Evolutionary conservation across 352 stramenopile genomes (phyloP).

Genomic region (Pythium myriotylum): DNA sequence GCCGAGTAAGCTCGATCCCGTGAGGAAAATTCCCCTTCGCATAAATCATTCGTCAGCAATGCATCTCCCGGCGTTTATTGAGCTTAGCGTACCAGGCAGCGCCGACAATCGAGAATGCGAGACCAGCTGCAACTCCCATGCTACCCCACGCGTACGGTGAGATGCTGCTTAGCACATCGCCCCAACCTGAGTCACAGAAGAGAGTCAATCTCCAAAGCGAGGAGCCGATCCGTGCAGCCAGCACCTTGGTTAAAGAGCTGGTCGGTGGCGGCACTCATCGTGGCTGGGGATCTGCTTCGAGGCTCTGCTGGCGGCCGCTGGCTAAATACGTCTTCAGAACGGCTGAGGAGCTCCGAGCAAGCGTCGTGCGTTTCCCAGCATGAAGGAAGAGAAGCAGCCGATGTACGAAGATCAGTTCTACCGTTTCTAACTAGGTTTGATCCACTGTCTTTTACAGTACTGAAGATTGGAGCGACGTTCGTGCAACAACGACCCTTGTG

Average conservation of each 20-base stretch:
- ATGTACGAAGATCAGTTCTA: slow-evolving; percentile 25
- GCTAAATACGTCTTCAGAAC: slow-evolving; percentile 7
- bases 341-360: background rate
- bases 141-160: slow-evolving; percentile 98
- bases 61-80: no score
- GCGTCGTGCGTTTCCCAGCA: slow-evolving; percentile 27
- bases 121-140: slow-evolving; percentile 96
- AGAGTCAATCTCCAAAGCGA: background rate
- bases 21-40: slow-evolving; percentile 89
- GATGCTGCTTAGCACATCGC: slow-evolving; percentile 98
- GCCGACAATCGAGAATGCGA: slow-evolving; percentile 97
- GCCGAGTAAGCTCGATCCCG: slow-evolving; percentile 96
- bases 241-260: slow-evolving; percentile 86
- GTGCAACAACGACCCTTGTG: slow-evolving; percentile 8
- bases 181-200: slow-evolving; percentile 61
- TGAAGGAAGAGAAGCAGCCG: background rate
- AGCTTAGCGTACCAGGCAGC: slow-evolving; percentile 90
- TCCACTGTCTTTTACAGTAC: slow-evolving; percentile 25
- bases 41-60: slow-evolving; percentile 1
- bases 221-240: slow-evolving; percentile 7
- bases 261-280: slow-evolving; percentile 83
- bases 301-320: background rate
- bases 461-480: slow-evolving; percentile 13
- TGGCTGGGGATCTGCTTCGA: slow-evolving; percentile 24
- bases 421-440: slow-evolving; percentile 2